Conservation (phyloP, 208 protist genomes). For the Acanthamoeba healyi region DNA sequence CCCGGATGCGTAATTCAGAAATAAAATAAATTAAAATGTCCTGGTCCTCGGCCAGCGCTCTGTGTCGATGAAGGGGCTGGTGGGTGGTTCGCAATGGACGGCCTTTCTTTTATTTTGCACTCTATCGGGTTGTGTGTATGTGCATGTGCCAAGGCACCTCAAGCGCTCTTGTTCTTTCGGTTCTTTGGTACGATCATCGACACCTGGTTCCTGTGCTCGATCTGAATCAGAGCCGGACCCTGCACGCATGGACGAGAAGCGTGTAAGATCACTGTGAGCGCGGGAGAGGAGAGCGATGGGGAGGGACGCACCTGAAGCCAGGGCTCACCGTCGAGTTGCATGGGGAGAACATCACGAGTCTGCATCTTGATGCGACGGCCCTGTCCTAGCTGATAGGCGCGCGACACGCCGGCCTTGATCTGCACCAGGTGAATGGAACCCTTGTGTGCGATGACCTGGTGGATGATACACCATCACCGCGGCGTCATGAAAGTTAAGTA, state of each 20-base stretch:
- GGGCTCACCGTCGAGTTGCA: conserved; percentile 49
- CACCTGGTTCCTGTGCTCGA: conserved; percentile 67
- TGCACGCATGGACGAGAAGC: background rate
- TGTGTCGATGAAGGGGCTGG: background rate
- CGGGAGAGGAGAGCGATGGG: background rate
- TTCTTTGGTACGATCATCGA: conserved; percentile 69
- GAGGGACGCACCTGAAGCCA: conserved; percentile 46
- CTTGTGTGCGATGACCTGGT: conserved; percentile 67
- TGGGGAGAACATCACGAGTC: conserved; percentile 32
- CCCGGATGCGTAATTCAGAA: background rate
- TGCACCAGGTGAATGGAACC: conserved; percentile 71
- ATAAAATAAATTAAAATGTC: background rate
- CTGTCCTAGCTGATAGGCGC: conserved; percentile 53
- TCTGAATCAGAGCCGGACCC: conserved; percentile 67
- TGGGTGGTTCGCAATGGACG: background rate
- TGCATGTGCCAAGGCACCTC: background rate
- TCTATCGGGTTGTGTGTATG: background rate
- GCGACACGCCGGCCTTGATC: conserved; percentile 66
- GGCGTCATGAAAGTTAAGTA: too few species aligned
- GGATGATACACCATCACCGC: too few species aligned
- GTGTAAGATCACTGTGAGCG: background rate
- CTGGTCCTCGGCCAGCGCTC: too few species aligned
- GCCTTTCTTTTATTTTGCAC: too few species aligned
- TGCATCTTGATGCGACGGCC: conserved; percentile 73
- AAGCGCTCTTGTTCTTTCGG: conserved; percentile 52